Base-by-base conservation (phyloP, 768 basidiomycete genomes). In the Phylloporus sp. region DNA sequence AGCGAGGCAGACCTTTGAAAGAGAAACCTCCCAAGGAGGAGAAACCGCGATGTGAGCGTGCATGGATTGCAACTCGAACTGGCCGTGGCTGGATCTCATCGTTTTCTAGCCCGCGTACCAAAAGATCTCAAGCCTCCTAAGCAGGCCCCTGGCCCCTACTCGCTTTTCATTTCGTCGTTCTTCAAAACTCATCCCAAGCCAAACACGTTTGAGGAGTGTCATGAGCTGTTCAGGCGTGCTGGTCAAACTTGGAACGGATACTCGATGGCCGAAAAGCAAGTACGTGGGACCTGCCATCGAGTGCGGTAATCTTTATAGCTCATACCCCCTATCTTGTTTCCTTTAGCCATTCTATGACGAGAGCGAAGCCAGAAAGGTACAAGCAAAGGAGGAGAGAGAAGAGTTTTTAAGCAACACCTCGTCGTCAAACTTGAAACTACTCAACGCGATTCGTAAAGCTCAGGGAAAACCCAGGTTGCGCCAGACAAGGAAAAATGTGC, bases 241-340 rank as follows among this genome's bases (percentile, higher is more conserved):
- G 51, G 48, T 9, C 49, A 46, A 28, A 42, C 48, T 4, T 75
- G 73, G 74, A 58, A 38, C 1, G 48, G 38, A 5, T 49, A 72
- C n/a, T 49, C 70, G 5, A 56, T 54, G 10, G 53, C 44, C 4
- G 67, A 74, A 46, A 74, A 66, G 42, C 55, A 71, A 54, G 73
- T 71, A 27, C 20, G 61, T 44, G 20, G 46, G 11, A 4, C 42
- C n/a, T 23, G 29, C 28, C 14, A 3, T n/a, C n/a, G n/a, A n/a
- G 9, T 21, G 1, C 22, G 3, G 6, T 22, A n/a, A 4, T 17
- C 28, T 9, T n/a, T 35, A 11, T 6, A 17, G 18, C 20, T 35
- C 11, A 18, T 27, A n/a, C 18, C 7, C 18, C 20, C 10, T 20
- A 1, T 21, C 27, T 15, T 37, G 22, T 38, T 8, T 8, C 28